Conservation (phyloP, 805 yeast species). For the Candida hispaniensis region DNA sequence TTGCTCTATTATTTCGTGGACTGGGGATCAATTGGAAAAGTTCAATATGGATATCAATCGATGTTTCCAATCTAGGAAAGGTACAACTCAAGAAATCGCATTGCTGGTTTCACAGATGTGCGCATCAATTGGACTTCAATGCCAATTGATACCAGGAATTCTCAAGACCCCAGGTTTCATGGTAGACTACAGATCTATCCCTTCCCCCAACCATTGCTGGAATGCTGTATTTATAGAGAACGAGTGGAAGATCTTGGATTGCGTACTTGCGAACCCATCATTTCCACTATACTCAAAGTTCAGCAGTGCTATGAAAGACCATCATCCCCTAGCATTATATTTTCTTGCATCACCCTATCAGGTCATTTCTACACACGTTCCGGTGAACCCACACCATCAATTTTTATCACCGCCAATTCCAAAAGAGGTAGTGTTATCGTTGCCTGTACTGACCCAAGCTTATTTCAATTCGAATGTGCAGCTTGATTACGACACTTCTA, state of each 20-base stretch:
- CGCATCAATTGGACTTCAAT: conserved; percentile 54
- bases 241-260: conserved; percentile 74
- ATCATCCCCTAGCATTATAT: conserved; percentile 46
- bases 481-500: conserved; percentile 66
- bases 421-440: conserved; percentile 59
- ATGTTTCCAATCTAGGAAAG: conserved; percentile 38
- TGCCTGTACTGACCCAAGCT: conserved; percentile 82
- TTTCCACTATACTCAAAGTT: conserved; percentile 41
- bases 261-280: conserved; percentile 48
- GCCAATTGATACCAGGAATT: conserved; percentile 73
- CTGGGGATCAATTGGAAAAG: conserved; percentile 22
- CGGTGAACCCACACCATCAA: conserved; percentile 67
- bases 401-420: conserved; percentile 80
- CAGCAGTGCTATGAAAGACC: conserved; percentile 28
- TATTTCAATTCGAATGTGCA: conserved; percentile 51
- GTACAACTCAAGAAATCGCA: conserved; percentile 61
- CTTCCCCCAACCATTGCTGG: conserved; percentile 78
- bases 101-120: conserved; percentile 66
- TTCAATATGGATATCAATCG: conserved; percentile 21
- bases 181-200: conserved; percentile 33
- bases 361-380: conserved; percentile 76
- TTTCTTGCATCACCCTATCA: conserved; percentile 69
- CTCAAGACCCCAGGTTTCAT: conserved; percentile 65
- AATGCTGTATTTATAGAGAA: conserved; percentile 63
- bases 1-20: conserved; percentile 45